A percentile compares a stretch with the other conserved stretches of the same genome.
Conservation (phyloP, 768 basidiomycete species). For the Suillus spraguei region DNA sequence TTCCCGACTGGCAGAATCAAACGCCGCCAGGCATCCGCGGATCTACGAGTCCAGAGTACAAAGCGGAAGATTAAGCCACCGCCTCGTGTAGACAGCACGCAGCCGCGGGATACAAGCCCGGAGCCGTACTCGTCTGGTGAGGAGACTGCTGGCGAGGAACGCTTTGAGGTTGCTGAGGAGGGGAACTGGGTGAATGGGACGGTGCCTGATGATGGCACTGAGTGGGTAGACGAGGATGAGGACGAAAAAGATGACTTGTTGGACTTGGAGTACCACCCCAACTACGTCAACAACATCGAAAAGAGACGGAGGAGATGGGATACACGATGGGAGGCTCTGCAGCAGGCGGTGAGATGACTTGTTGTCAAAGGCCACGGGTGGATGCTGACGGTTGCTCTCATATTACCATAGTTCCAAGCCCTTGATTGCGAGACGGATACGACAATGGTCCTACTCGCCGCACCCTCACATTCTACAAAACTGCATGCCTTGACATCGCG, state of each 20-base stretch:
- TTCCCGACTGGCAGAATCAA: slow-evolving; percentile 49
- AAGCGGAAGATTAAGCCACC: slow-evolving; percentile 58
- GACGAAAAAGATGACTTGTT: slow-evolving; percentile 71
- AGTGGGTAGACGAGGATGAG: slow-evolving; percentile 76
- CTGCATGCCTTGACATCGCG: slow-evolving; percentile 67
- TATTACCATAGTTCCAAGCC: slow-evolving; percentile 61
- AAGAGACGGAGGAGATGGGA: slow-evolving; percentile 76
- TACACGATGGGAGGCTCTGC: slow-evolving; percentile 70
- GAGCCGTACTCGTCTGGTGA: slow-evolving; percentile 77
- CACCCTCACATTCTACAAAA: slow-evolving; percentile 73
- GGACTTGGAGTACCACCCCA: slow-evolving; percentile 76
- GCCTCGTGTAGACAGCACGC: slow-evolving; percentile 80
- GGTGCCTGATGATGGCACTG: slow-evolving; percentile 51
- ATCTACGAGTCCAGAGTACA: slow-evolving; percentile 31
- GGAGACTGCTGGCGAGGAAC: slow-evolving; percentile 74
- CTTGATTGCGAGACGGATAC: slow-evolving; percentile 82
- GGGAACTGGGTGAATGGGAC: slow-evolving; percentile 37
- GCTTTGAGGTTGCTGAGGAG: slow-evolving; percentile 42
- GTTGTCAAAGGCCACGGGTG: background rate
- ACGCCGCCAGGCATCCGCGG: slow-evolving; percentile 43
- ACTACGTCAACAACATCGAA: slow-evolving; percentile 64
- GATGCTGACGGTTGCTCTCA: slow-evolving; percentile 16
- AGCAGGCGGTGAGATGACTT: slow-evolving; percentile 59
- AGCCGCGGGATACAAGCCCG: slow-evolving; percentile 80
- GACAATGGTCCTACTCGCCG: slow-evolving; percentile 72